A percentile compares a stretch with the other conserved stretches of the same genome.
Conservation (phyloP, 768 basidiomycete genomes). For the Tulasnella sp. region DNA sequence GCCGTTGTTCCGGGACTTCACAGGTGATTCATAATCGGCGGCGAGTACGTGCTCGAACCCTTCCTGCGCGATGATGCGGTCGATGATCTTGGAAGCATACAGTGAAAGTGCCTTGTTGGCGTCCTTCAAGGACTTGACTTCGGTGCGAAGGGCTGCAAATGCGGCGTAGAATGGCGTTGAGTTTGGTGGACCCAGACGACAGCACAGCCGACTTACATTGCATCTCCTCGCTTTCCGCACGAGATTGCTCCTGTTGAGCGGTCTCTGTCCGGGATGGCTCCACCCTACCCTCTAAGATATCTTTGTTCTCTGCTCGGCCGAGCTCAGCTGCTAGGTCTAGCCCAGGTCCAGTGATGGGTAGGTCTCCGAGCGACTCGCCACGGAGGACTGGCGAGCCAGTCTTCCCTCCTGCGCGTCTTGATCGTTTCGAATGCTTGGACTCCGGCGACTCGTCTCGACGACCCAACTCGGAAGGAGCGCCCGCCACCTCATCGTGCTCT, state of each 20-base stretch:
- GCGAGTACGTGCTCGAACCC: constrained; percentile 95
- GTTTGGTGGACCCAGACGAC: constrained; percentile 23
- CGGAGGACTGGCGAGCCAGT: constrained; percentile 28
- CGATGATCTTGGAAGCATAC: constrained; percentile 96
- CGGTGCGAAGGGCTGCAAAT: constrained; percentile 50
- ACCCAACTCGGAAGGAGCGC: background rate
- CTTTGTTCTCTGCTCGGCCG: constrained; percentile 84
- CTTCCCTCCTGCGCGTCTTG: constrained; percentile 42
- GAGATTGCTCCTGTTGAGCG: background rate
- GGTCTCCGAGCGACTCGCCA: constrained; percentile 77
- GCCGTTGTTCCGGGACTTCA: background rate
- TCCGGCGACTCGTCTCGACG: constrained; percentile 26
- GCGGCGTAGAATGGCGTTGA: constrained; percentile 27
- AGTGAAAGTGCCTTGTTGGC: constrained; percentile 92
- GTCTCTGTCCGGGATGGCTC: constrained; percentile 21
- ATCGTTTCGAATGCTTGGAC: constrained; percentile 36
- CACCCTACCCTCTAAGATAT: constrained; percentile 44
- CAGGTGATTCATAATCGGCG: constrained; percentile 62
- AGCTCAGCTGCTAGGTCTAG: constrained; percentile 86
- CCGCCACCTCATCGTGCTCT: constrained; percentile 10
- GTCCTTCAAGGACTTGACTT: constrained; percentile 88
- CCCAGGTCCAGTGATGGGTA: constrained; percentile 81
- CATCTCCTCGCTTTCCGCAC: background rate
- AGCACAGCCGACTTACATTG: background rate
- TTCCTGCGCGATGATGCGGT: constrained; percentile 91